Evolutionary conservation across 495 filamentous ascomycete species (phyloP), one percentile per base, ranked within the genome.

Genomic region (Annulohypoxylon nitens): DNA sequence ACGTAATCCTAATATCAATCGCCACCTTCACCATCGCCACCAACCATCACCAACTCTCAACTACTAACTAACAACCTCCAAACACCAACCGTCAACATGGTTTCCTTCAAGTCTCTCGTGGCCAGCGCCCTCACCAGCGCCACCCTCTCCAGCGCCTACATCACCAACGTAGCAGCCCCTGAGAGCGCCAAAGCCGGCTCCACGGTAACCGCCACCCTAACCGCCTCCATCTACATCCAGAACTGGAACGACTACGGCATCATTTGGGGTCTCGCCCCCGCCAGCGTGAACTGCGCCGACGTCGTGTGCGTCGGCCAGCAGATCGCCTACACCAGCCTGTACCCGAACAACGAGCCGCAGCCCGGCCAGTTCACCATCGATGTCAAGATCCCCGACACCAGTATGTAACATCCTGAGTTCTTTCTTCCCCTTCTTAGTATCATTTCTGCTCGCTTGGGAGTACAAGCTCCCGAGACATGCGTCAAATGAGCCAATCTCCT

Each of bases 341-440:
- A 64, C 71, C 71, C 76, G 18, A 41, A 73, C 69, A 69, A 70
- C 68, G 47, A 23, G 53, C 73, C 73, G n/a, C 3, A 68, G 62
- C 67, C 64, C 11, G 73, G 71, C 63, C 48, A 72, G 26, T 78
- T 75, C 76, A 70, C 61, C 47, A 26, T 87, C 77, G 66, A 82
- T 47, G 78, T 88, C 59, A 70, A 70, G 26, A 84, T 88, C 75
- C 86, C 86, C 36, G 61, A 75, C 6, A 71, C 78, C 76, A 71
- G n/a, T n/a, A n/a, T n/a, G n/a, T n/a, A n/a, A n/a, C n/a, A n/a
- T n/a, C n/a, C n/a, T n/a, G n/a, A n/a, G n/a, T n/a, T n/a, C n/a
- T n/a, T n/a, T n/a, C n/a, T n/a, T n/a, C n/a, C n/a, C n/a, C n/a
- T n/a, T n/a, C n/a, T n/a, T n/a, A n/a, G n/a, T n/a, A n/a, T n/a